Evolutionary conservation across 345 rosid species (phyloP).

Genomic region (Erucastrum elatum): DNA sequence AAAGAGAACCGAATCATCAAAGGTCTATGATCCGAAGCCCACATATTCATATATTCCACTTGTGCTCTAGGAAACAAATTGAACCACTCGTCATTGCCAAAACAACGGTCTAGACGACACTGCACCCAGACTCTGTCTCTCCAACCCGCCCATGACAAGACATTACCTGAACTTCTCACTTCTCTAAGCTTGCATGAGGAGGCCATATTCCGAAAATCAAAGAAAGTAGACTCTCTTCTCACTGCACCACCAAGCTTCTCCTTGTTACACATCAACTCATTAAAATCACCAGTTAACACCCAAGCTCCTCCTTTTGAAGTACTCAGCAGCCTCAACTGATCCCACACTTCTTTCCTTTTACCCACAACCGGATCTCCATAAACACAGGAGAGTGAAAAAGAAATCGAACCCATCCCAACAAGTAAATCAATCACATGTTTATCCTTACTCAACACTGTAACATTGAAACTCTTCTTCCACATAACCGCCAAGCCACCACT

Average conservation of each 20-base stretch:
- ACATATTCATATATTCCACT: not conserved
- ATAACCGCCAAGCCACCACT: not conserved
- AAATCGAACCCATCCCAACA: not conserved
- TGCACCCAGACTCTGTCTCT: not conserved
- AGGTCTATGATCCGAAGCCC: not conserved
- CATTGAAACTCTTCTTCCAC: not conserved
- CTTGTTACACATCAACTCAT: not conserved
- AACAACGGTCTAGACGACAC: not conserved
- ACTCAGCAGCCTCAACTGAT: not conserved
- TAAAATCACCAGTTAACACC: not conserved
- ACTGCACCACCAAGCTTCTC: not conserved
- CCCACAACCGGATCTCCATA: not conserved
- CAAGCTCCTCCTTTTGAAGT: not conserved
- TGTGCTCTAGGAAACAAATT: not conserved
- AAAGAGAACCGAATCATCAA: not conserved
- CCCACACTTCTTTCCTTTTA: not conserved
- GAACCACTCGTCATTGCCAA: not conserved
- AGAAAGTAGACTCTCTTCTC: not conserved
- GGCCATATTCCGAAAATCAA: not conserved
- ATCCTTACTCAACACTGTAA: not conserved
- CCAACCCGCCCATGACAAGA: not conserved
- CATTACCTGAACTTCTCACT: not conserved
- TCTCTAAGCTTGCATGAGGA: not conserved
- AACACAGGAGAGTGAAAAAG: not conserved
- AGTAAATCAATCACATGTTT: not conserved